Evolutionary conservation across 116 monocot species (phyloP).

Genomic region (Dioscorea cayenensis): DNA sequence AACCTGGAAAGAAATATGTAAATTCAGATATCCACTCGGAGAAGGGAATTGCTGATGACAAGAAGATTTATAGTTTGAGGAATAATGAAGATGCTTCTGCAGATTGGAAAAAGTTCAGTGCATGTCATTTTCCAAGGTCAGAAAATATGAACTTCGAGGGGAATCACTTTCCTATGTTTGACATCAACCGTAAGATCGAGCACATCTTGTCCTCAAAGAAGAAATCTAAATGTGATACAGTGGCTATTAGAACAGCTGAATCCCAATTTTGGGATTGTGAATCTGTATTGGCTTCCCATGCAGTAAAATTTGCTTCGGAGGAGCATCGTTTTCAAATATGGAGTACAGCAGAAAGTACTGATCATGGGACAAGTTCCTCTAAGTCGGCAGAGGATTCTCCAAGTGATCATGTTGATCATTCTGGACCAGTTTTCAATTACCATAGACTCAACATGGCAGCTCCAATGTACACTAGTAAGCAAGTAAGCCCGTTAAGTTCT

Average conservation of each 20-base stretch:
- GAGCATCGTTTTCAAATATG: constrained; percentile 16
- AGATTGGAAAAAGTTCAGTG: constrained; percentile 8
- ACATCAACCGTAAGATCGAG: constrained; percentile 34
- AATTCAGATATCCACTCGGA: not conserved
- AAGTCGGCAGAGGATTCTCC: not conserved
- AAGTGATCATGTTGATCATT: not conserved
- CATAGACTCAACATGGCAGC: constrained; percentile 3
- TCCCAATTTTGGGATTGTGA: constrained; percentile 2
- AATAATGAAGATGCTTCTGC: constrained; percentile 17
- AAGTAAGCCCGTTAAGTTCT: constrained; percentile 9
- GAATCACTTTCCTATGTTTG: constrained; percentile 39
- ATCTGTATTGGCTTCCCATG: constrained; percentile 10
- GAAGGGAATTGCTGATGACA: not conserved
- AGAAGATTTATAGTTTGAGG: constrained; percentile 2
- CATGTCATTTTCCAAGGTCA: constrained; percentile 10
- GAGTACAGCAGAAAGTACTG: not conserved
- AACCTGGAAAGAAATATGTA: constrained; percentile 2
- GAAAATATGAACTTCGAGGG: constrained; percentile 8
- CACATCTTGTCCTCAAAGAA: constrained; percentile 27
- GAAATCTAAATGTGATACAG: constrained; percentile 4
- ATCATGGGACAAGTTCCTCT: constrained; percentile 3
- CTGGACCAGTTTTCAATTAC: constrained; percentile 10
- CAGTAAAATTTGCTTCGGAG: constrained; percentile 19
- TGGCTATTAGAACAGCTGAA: constrained; percentile 12
- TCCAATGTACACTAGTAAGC: constrained; percentile 7